Evolutionary conservation across 1,139 yeast species (phyloP).

Genomic region (Pichia sp.): DNA sequence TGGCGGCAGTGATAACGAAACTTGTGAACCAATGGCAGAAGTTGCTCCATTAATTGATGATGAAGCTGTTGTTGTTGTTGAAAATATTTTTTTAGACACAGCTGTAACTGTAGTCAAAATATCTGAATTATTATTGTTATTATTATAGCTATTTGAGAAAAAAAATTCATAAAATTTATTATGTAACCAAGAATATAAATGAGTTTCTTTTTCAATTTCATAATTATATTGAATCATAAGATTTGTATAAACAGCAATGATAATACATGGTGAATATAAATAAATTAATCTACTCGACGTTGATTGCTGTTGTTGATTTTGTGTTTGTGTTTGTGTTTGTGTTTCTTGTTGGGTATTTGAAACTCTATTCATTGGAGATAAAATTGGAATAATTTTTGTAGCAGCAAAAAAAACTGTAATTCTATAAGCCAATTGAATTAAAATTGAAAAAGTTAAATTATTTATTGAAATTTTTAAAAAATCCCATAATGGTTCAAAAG

Average conservation of each 20-base stretch:
- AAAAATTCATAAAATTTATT: constrained; percentile 9
- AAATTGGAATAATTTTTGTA: constrained; percentile 83
- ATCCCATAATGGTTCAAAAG: constrained; percentile 62
- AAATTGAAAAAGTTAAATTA: constrained; percentile 75
- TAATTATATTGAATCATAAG: constrained; percentile 85
- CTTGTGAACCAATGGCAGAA: too few relatives aligned
- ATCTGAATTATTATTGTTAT: too few relatives aligned
- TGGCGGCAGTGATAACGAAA: not conserved
- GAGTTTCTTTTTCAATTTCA: constrained; percentile 43
- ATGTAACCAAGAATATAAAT: constrained; percentile 26
- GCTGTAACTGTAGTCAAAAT: not conserved
- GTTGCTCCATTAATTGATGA: too few relatives aligned
- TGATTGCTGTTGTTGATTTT: constrained; percentile 15
- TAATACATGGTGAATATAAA: constrained; percentile 87
- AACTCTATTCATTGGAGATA: constrained; percentile 34
- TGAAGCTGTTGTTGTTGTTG: not conserved
- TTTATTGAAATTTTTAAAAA: constrained; percentile 63
- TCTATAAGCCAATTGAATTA: constrained; percentile 77
- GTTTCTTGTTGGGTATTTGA: too few relatives aligned
- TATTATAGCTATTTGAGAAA: not conserved
- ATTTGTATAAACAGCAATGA: constrained; percentile 92
- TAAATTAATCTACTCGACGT: constrained; percentile 56
- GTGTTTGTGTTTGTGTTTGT: too few relatives aligned
- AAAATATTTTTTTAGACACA: not conserved
- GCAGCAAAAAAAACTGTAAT: constrained; percentile 88